Evolutionary conservation across 192 early-diverging fungal species (phyloP), one percentile per base, ranked within the genome.

Genomic region (Umbelopsis sp.): DNA sequence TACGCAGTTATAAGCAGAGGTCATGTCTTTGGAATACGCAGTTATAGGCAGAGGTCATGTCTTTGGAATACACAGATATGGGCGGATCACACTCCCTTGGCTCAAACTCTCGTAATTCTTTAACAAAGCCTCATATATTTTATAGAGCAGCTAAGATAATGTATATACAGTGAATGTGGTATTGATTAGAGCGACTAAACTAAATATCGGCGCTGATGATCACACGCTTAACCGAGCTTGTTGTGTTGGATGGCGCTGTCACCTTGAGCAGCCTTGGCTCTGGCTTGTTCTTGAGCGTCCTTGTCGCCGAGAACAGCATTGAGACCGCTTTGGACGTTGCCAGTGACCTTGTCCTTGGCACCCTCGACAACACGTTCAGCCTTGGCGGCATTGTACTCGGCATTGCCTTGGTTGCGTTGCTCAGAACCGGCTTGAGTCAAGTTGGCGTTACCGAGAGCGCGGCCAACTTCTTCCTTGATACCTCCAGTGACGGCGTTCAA

Each of bases 391-490:
- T 61, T 61, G 55, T 61, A 61, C 30, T 61, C 55, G 18, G 55
- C 30, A 61, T 61, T 61, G 30, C 55, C 68, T 12, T 69, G 16
- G 49, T 51, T 55, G n/a, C 68, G 68, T 44, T 69, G 68, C 23
- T 49, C 50, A 2, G 50, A 53, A 10, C 68, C 68, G 45, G 68
- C 16, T 49, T 69, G 68, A 23, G 68, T 55, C 45, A 69, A 49
- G 44, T 69, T 69, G 68, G 49, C 21, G 46, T 69, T 69, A 23
- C 68, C 68, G 11, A 69, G 21, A 30, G 22, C n/a, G 18, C 53
- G 18, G 48, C 68, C 68, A 44, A 69, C 23, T 13, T 51, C 53
- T 69, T 69, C 68, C 68, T 69, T 69, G 12, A 69, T 11, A 55
- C 50, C 48, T 21, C 68, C 68, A 22, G 46, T 52, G 23, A 55